Base-by-base conservation (phyloP, 2,329 filamentous ascomycete genomes). In the Fusarium keratoplasticum region DNA sequence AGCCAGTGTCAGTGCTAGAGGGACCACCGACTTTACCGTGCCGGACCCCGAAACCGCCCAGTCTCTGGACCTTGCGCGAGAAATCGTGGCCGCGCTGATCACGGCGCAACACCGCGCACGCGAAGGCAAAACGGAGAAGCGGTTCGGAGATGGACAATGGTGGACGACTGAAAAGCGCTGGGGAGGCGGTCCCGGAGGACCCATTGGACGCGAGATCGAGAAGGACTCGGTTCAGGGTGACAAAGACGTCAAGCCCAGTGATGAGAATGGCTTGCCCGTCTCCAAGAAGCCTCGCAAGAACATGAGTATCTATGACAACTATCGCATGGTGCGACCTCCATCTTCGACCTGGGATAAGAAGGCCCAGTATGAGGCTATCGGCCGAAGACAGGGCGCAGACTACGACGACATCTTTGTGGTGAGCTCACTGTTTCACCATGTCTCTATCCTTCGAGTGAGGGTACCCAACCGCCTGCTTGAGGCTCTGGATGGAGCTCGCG, bases 71-170 rank as follows among this genome's bases (percentile, higher is more conserved):
- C 84, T 92, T 25, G 88, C 88, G 0, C 86, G 90, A 36, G 91
- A 93, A 78, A 79, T 92, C 0, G 83, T 91, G 31, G 89, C 90
- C 5, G 87, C 89, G 0, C 83, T 93, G 5, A 83, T 91, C 55
- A 90, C 90, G 9, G 91, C 91, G 0, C 91, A 93, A 78, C 90
- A 92, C 71, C 88, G 91, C 20, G 85, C 87, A 13, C 88, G 90
- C 16, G 86, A 91, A 72, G 88, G 88, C 35, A 88, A 86, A 66
- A 81, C 81, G 0, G 91, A 92, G 80, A 85, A 84, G 60, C 85
- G 88, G 0, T 86, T 91, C 65, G 90, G 90, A 2, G 85, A 90
- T 62, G 87, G 84, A 20, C 83, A 87, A 69, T 92, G 90, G 90
- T 92, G 90, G 90, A 86, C 89, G 1, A 87, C 85, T 9, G 86